Percentiles rank a stretch among this genome's conserved stretches.
Conservation (phyloP, 176 grass and related monocot genomes). For the Carex pumila region DNA sequence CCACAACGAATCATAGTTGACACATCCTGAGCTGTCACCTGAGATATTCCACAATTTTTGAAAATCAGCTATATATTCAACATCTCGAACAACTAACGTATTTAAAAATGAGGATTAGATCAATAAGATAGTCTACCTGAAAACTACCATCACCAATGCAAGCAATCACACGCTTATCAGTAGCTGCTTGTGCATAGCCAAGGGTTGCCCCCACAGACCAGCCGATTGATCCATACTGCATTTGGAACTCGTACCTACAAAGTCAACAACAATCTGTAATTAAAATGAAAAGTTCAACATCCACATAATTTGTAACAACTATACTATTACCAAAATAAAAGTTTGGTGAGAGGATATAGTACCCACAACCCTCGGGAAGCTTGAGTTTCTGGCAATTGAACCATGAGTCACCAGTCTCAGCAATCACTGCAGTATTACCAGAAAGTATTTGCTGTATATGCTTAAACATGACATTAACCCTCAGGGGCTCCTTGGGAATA, state of each 20-base stretch:
- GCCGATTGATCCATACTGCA: constrained; percentile 82
- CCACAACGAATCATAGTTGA: constrained; percentile 58
- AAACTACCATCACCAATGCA: constrained; percentile 85
- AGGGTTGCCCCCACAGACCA: constrained; percentile 67
- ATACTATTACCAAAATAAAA: background rate
- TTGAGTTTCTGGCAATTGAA: constrained; percentile 90
- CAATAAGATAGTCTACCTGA: constrained; percentile 27
- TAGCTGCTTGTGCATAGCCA: constrained; percentile 51
- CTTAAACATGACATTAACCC: constrained; percentile 73
- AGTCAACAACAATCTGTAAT: background rate
- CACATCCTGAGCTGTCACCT: constrained; percentile 77
- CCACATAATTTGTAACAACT: background rate
- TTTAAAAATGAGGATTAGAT: constrained; percentile 3
- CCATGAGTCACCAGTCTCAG: constrained; percentile 72
- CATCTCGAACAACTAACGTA: background rate
- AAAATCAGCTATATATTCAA: background rate
- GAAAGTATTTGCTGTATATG: constrained; percentile 61
- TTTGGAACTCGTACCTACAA: constrained; percentile 76
- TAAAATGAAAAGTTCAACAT: background rate
- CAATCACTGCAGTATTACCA: constrained; percentile 41
- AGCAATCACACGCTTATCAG: constrained; percentile 47
- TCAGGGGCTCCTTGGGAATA: constrained; percentile 33
- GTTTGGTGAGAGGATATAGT: background rate
- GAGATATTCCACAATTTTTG: background rate
- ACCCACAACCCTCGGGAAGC: constrained; percentile 53